Evolutionary conservation across 2,329 filamentous ascomycete species (phyloP), one percentile per base, ranked within the genome.

Genomic region (Ophiostoma triangulosporum): DNA sequence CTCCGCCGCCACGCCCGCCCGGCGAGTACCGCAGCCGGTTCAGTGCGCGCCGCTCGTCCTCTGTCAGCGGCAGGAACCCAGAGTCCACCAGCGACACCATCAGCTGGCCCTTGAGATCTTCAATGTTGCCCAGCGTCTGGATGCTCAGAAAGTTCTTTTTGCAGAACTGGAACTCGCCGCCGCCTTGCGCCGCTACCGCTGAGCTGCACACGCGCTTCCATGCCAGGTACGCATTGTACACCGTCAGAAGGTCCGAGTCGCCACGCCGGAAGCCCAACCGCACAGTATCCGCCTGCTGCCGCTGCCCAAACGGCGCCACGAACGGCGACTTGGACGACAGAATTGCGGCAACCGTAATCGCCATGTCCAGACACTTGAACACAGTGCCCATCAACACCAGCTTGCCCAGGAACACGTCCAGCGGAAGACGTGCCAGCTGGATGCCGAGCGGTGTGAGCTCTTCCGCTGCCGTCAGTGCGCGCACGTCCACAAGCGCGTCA

Each of bases 261-360:
- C 88, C 84, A 61, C 85, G 81, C 57, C 85, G 84, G 70, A 95
- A 98, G 4, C 79, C 79, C 55, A 85, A 76, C 2, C 88, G 80
- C 1, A 88, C 85, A 22, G 83, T 80, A 60, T 96, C 86, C 33
- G 88, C 88, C 63, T 95, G 88, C 38, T 82, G 77, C 51, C 86
- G 83, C 48, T 89, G 85, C 2, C 88, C 87, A 65, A 95, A 88
- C 0, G 90, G 86, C 2, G 86, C 85, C 1, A 91, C 77, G 65
- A 97, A 97, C 0, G 91, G 93, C 0, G 90, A 95, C 65, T 97
- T 98, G 27, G 89, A 94, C 2, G 90, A 95, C 1, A 98, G 70
- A 26, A 95, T 91, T 7, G 93, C 91, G 6, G 94, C 93, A 54
- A 94, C 86, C 2, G 90, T 97, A 51, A 97, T 78, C 15, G 87